Evolutionary conservation across 805 yeast genomes (phyloP).

Genomic region (Suhomyces tanzawaensis): DNA sequence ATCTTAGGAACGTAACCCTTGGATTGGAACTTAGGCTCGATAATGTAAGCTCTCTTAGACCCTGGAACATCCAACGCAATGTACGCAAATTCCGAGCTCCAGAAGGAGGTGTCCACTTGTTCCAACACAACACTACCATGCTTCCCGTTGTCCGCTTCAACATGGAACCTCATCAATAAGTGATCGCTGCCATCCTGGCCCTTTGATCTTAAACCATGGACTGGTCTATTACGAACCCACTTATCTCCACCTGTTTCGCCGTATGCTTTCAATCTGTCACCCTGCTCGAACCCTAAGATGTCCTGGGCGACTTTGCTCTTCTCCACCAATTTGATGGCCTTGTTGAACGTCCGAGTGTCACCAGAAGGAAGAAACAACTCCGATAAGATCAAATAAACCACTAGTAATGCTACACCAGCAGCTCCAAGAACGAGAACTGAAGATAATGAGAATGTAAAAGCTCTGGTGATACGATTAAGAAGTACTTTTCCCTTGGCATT

Average conservation of each 20-base stretch:
- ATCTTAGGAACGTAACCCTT: constrained; percentile 40
- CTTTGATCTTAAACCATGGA: constrained; percentile 60
- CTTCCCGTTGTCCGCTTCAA: constrained; percentile 61
- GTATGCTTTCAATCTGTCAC: constrained; percentile 72
- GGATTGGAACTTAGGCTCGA: constrained; percentile 56
- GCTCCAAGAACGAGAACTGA: constrained; percentile 67
- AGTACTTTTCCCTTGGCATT: constrained; percentile 41
- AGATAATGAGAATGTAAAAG: constrained; percentile 60
- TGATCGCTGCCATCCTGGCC: constrained; percentile 81
- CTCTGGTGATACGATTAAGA: constrained; percentile 50
- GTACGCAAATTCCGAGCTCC: constrained; percentile 67
- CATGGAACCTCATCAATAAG: constrained; percentile 80
- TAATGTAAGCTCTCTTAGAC: constrained; percentile 61
- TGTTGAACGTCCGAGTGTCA: constrained; percentile 85
- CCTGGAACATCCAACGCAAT: constrained; percentile 77
- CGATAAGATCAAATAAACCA: constrained; percentile 71
- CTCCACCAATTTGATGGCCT: constrained; percentile 77
- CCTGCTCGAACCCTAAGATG: constrained; percentile 51
- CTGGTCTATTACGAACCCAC: constrained; percentile 89
- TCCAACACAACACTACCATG: constrained; percentile 77
- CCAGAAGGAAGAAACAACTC: constrained; percentile 88
- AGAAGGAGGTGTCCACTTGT: constrained; percentile 66
- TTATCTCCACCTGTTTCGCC: constrained; percentile 71
- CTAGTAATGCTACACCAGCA: constrained; percentile 60
- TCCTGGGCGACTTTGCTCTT: constrained; percentile 59